Conservation (phyloP, 306 rosid genomes). For the Alnus glutinosa region DNA sequence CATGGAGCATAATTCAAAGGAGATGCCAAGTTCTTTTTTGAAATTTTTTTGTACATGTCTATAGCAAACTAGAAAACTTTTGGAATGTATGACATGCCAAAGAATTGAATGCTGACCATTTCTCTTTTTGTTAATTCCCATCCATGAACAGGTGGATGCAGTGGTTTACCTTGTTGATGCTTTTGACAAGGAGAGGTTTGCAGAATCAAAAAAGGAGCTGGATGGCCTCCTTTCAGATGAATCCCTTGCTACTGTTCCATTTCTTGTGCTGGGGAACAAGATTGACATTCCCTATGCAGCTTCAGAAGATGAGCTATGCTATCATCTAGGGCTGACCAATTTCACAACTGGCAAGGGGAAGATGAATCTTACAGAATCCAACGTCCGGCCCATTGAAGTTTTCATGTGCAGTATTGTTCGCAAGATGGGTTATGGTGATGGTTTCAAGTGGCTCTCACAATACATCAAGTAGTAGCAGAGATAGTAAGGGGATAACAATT, state of each 20-base stretch:
- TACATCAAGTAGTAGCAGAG: conserved; percentile 59
- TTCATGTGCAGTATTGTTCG: conserved; percentile 94
- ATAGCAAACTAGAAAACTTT: no score
- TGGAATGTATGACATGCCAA: conserved; percentile 2
- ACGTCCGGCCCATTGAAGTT: conserved; percentile 82
- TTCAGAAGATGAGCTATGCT: conserved; percentile 74
- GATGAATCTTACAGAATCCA: conserved; percentile 55
- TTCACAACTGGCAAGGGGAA: conserved; percentile 86
- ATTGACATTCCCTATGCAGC: conserved; percentile 80
- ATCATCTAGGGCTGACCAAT: conserved; percentile 61
- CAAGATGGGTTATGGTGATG: conserved; percentile 90
- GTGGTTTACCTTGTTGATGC: conserved; percentile 81
- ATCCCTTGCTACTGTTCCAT: conserved; percentile 63
- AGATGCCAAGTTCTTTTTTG: no score
- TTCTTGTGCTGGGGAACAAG: conserved; percentile 85
- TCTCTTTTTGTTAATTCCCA: conserved; percentile 1
- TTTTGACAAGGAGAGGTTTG: conserved; percentile 65
- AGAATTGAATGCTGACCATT: conserved; percentile 7
- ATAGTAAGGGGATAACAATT: conserved; percentile 18
- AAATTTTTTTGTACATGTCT: no score
- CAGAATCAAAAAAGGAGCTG: conserved; percentile 71
- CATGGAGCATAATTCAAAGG: no score
- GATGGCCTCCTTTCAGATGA: conserved; percentile 82
- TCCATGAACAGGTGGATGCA: conserved; percentile 74
- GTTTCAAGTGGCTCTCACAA: conserved; percentile 86